Base-by-base conservation (phyloP, 768 basidiomycete genomes). In the Boletus edulis region DNA sequence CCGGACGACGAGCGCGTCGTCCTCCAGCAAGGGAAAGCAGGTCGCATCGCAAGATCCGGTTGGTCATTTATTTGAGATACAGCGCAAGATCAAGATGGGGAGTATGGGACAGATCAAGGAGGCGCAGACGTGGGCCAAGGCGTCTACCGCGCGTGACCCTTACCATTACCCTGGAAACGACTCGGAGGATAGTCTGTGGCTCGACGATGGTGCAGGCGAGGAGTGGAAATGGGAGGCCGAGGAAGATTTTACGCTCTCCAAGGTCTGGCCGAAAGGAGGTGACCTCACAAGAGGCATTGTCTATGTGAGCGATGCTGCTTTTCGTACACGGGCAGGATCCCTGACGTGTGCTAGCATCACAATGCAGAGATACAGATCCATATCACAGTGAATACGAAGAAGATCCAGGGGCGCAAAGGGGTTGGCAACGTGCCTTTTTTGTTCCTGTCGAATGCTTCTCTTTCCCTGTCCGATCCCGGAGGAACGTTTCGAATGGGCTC, bases 141-240 rank as follows among this genome's bases (percentile, higher is more conserved):
- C 83, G 7, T 85, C 83, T n/a, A 81, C 73, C 39, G 69, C 73
- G 3, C 72, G 75, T 4, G 81, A 84, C 61, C 83, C 82, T 3
- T 80, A 75, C 57, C 72, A 70, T 17, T 71, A 71, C 46, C 68
- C 70, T 35, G 62, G 79, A 3, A 81, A 79, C 60, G 70, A 70
- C 20, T 69, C 71, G 13, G 70, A 68, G 43, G 72, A 68, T 5
- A 69, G 68, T 40, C 56, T 63, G 37, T 63, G 69, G 58, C 56
- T 68, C 27, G 64, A 67, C n/a, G 60, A 66, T 0, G 72, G 72
- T 2, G 74, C 72, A 37, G 73, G 77, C 0, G 76, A 76, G 6
- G 77, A 74, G 10, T 87, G 86, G 81, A 77, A 74, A 40, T 89
- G 87, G 87, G 80, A 83, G 48, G 79, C 82, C 3, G 88, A 89